A percentile compares a stretch with the other conserved stretches of the same genome.
Evolutionary conservation across 139 green algal species (phyloP).

Genomic region (Micromonas pusilla): DNA sequence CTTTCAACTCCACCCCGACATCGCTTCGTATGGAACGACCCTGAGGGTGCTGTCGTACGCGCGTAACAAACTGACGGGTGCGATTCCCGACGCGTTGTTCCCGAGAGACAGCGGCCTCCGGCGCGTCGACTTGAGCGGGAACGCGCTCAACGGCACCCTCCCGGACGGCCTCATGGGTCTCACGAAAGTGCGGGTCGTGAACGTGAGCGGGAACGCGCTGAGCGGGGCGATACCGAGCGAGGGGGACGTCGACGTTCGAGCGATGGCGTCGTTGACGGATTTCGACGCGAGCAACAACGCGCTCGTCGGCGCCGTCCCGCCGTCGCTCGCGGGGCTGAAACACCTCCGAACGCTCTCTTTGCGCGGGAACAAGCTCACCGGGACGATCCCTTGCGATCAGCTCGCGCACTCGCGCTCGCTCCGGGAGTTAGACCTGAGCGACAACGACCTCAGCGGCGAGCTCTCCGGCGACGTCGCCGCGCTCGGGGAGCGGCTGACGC

Average conservation of each 20-base stretch:
- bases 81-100: neutral
- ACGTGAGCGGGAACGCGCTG: neutral
- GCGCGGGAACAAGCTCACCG: neutral
- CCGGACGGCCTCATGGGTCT: neutral
- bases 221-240: neutral
- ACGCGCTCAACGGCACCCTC: neutral
- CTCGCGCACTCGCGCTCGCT: neutral
- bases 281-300: neutral
- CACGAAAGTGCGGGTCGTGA: neutral
- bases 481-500: neutral
- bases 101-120: neutral
- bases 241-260: neutral
- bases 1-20: too few relatives aligned
- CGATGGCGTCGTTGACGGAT: neutral
- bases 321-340: neutral
- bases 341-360: neutral
- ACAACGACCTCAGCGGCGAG: neutral
- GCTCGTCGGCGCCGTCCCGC: neutral
- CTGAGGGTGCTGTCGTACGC: too few relatives aligned
- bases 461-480: neutral
- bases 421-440: neutral
- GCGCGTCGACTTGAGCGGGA: conserved; percentile 4
- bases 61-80: conserved; percentile 1
- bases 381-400: neutral
- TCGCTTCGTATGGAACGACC: too few relatives aligned